phyloP scores from a whole-genome alignment of 148 eudicot species.

The Diospyros lotus region DNA sequence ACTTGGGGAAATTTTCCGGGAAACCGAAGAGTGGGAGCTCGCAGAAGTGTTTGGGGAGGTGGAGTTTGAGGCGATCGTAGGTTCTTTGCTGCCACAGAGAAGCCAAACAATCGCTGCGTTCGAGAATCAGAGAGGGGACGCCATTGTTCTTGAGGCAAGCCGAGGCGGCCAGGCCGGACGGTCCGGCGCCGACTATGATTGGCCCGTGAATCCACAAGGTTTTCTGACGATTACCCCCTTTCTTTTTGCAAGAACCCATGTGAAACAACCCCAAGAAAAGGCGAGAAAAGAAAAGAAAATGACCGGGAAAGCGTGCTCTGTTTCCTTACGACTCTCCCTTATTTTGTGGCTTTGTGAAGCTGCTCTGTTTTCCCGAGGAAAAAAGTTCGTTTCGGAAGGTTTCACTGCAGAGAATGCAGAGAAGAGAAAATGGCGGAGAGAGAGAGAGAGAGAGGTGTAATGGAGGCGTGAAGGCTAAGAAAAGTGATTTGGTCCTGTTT shows the following conservation, averaged over 20 bases:
- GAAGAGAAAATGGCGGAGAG: slow-evolving; percentile 16
- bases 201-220: slow-evolving; percentile 45
- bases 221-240: slow-evolving; percentile 18
- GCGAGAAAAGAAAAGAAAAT: not conserved
- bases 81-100: slow-evolving; percentile 83
- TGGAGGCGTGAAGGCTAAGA: slow-evolving; percentile 54
- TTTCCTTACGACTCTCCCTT: not conserved
- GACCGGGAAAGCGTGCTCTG: not conserved
- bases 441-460: slow-evolving; percentile 18
- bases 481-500: slow-evolving; percentile 34
- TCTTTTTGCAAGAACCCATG: slow-evolving; percentile 47
- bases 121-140: slow-evolving; percentile 64
- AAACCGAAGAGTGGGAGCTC: slow-evolving; percentile 68
- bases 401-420: slow-evolving; percentile 17
- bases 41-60: slow-evolving; percentile 79
- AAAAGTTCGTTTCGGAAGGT: not conserved
- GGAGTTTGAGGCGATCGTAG: slow-evolving; percentile 85
- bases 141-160: slow-evolving; percentile 65
- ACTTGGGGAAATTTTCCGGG: slow-evolving; percentile 66
- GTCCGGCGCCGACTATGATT: slow-evolving; percentile 90
- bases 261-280: not conserved
- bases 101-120: slow-evolving; percentile 78
- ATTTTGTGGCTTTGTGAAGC: slow-evolving; percentile 2
- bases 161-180: slow-evolving; percentile 81
- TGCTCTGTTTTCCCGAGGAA: slow-evolving; percentile 10